Percentiles rank a stretch among this genome's conserved stretches.
Evolutionary conservation across 2,329 filamentous ascomycete species (phyloP).

Genomic region (Fusarium oligoseptatum): DNA sequence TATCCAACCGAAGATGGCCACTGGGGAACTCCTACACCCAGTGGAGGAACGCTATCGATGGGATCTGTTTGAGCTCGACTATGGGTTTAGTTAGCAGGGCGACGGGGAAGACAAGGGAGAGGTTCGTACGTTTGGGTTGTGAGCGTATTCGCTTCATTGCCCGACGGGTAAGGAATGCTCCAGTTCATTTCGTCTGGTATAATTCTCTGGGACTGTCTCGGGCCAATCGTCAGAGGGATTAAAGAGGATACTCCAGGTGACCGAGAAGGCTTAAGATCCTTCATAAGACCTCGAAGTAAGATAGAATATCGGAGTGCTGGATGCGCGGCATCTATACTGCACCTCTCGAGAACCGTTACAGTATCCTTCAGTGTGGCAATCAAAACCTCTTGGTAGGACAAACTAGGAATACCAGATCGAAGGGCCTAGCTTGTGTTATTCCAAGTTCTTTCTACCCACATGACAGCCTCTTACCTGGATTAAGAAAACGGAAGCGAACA

Average conservation of each 20-base stretch:
- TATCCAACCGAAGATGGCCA: neutral
- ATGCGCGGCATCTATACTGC: slow-evolving; percentile 13
- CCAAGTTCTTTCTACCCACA: neutral
- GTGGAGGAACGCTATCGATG: no score
- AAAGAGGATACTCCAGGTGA: neutral
- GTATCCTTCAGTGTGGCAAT: slow-evolving; percentile 16
- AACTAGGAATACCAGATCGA: slow-evolving; percentile 3
- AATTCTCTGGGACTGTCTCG: neutral
- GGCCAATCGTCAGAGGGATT: neutral
- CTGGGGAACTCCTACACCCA: neutral
- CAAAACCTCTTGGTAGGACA: neutral
- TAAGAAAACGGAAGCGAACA: slow-evolving; percentile 14
- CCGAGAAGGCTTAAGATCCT: neutral
- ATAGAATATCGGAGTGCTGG: slow-evolving; percentile 19
- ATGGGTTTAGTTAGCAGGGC: neutral
- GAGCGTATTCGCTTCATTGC: neutral
- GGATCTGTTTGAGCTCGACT: neutral
- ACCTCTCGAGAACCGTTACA: neutral
- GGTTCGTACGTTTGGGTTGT: neutral
- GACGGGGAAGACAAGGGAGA: neutral
- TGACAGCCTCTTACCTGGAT: slow-evolving; percentile 9
- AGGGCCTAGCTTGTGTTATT: neutral
- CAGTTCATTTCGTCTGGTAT: neutral
- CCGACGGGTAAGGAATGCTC: neutral
- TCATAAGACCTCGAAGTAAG: slow-evolving; percentile 13